phyloP scores from a whole-genome alignment of 139 green algal species.

The Chlamydomonas sp. region DNA sequence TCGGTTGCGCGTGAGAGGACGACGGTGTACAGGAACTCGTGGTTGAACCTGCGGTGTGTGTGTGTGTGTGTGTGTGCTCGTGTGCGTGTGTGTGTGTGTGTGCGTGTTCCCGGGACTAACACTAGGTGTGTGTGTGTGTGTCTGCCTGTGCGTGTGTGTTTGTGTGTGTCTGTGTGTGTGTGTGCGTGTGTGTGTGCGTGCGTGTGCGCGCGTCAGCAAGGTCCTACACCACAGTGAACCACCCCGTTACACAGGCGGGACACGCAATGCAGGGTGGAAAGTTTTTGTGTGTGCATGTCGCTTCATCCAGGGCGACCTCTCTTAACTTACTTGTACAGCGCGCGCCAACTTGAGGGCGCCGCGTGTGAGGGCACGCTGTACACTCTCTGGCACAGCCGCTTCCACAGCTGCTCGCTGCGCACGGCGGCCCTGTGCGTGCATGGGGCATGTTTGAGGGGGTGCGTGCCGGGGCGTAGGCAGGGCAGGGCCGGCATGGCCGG shows the following conservation, averaged over 20 bases:
- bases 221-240: not conserved
- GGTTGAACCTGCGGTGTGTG: constrained; percentile 20
- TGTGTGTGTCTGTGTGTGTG: not conserved
- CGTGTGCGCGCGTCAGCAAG: no score
- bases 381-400: not conserved
- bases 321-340: constrained; percentile 11
- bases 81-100: not conserved
- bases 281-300: not conserved
- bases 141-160: no score
- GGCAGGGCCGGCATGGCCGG: no score
- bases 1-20: constrained; percentile 14
- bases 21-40: constrained; percentile 29
- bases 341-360: not conserved
- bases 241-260: not conserved
- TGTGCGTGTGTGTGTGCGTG: no score
- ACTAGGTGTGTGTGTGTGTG: not conserved
- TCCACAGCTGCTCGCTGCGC: not conserved
- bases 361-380: not conserved
- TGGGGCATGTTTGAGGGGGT: no score
- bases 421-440: not conserved
- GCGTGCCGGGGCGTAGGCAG: no score
- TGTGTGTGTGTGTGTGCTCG: not conserved
- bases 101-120: no score
- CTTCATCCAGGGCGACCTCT: not conserved
- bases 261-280: not conserved